Evolutionary conservation across 2,329 filamentous ascomycete species (phyloP).

Genomic region (Colletotrichum simmondsii): DNA sequence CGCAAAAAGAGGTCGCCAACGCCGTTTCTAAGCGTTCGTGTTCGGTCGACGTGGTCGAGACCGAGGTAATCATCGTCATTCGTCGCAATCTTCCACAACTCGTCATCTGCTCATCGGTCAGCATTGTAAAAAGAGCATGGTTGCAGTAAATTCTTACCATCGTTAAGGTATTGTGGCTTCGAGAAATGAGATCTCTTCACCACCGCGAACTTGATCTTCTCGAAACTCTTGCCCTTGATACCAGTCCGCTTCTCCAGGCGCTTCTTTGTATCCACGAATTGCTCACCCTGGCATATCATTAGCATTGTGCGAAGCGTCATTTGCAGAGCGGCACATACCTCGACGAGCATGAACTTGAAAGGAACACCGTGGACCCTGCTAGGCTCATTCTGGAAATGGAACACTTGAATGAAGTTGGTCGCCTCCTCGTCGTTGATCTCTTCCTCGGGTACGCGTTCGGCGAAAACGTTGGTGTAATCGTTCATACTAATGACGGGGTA

Average conservation of each 20-base stretch:
- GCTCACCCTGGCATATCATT: constrained; percentile 70
- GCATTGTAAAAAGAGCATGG: neutral
- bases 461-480: constrained; percentile 85
- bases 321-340: constrained; percentile 63
- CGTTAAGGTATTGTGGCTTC: constrained; percentile 84
- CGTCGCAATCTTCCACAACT: constrained; percentile 63
- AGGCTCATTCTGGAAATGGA: constrained; percentile 93
- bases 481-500: constrained; percentile 84
- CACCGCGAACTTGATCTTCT: constrained; percentile 97
- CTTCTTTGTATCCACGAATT: constrained; percentile 92
- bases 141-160: constrained; percentile 71
- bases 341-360: constrained; percentile 88
- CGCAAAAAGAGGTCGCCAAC: constrained; percentile 71
- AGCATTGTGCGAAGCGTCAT: neutral
- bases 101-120: constrained; percentile 58
- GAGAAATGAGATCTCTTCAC: constrained; percentile 78
- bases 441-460: constrained; percentile 82
- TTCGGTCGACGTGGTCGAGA: constrained; percentile 73
- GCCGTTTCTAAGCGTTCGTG: constrained; percentile 68
- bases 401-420: constrained; percentile 76
- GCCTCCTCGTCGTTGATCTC: constrained; percentile 67
- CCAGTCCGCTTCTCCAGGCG: constrained; percentile 92
- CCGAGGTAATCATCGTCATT: constrained; percentile 72
- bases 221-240: constrained; percentile 97
- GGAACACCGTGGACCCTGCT: constrained; percentile 87